Base-by-base conservation (phyloP, 164 flowering plant species). In the Stephania yunnanensis region DNA sequence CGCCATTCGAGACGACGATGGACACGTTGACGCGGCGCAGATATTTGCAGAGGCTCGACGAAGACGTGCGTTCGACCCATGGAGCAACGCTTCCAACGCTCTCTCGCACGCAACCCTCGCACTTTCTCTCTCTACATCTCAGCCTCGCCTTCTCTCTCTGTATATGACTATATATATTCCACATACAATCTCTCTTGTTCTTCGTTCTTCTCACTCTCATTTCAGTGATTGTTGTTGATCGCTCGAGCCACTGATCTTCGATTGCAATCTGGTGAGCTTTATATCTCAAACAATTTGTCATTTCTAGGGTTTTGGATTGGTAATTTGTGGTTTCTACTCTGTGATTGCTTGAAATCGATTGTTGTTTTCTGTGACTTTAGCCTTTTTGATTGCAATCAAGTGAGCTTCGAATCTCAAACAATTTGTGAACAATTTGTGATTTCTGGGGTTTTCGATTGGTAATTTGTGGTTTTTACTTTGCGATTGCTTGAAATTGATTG, bases 11-110 rank as follows among this genome's bases (percentile, higher is more conserved):
- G 63, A 55, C 13, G 63, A 55, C 63, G 63, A 55, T 55, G 63
- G 42, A 55, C 63, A 55, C 63, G 63, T 55, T 11, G 63, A 10
- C 63, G 63, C 17, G 15, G 11, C 13, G 63, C 63, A 55, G 63
- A 55, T 55, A 55, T 55, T 55, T 55, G 70, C 44, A 30, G 42
- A 36, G 19, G 7, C 15, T 9, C 4, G 71, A 71, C 44, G 66
- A 17, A 55, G n/a, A 25, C 74, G 58, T 29, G 74, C 74, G 65
- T 29, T 10, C 46, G 58, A 72, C 74, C 29, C 74, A 55, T 72
- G 74, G 74, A 53, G 67, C 74, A 72, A 72, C 66, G 66, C 74
- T 58, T 72, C 74, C 11, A 55, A 15, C 67, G n/a, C 58, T 30
- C 42, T 31, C 65, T 55, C 19, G 58, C 74, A 72, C 74, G 74